A percentile compares a stretch with the other conserved stretches of the same genome.
Evolutionary conservation across 371 early-diverging fungal genomes (phyloP).

Genomic region (Spiromyces aspiralis): DNA sequence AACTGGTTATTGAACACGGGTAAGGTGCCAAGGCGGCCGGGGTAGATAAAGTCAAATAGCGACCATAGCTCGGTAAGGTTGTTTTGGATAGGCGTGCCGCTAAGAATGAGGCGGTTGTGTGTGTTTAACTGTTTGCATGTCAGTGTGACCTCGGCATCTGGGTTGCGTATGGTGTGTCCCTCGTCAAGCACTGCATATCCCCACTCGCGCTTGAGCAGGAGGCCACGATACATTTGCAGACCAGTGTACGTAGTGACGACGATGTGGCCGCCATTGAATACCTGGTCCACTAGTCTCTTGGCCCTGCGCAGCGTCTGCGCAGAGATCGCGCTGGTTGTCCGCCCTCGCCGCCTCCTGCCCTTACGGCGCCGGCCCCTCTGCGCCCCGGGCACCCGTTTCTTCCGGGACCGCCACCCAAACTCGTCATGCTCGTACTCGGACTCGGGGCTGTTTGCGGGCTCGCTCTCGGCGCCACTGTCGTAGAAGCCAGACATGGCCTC

Average conservation of each 20-base stretch:
- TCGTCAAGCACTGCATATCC: conserved; percentile 92
- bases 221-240: conserved; percentile 46
- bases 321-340: conserved; percentile 24
- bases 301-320: conserved; percentile 20
- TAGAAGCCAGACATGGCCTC: neutral
- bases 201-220: conserved; percentile 58
- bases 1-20: conserved; percentile 88
- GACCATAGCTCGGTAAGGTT: conserved; percentile 95
- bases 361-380: conserved; percentile 6
- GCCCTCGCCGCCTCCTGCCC: conserved; percentile 9
- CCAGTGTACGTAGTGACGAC: conserved; percentile 79
- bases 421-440: conserved; percentile 30
- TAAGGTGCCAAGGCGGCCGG: conserved; percentile 87
- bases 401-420: conserved; percentile 17
- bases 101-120: conserved; percentile 73
- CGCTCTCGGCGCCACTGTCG: neutral
- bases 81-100: conserved; percentile 98
- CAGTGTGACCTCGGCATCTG: conserved; percentile 76
- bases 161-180: conserved; percentile 96
- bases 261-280: conserved; percentile 47
- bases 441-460: neutral
- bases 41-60: conserved; percentile 89
- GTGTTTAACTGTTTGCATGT: conserved; percentile 76
- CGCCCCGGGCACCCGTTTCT: conserved; percentile 13
- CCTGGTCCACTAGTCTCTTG: conserved; percentile 23